A percentile compares a stretch with the other conserved stretches of the same genome.
phyloP scores from a whole-genome alignment of 345 rosid genomes.

The Arabis alpina region DNA sequence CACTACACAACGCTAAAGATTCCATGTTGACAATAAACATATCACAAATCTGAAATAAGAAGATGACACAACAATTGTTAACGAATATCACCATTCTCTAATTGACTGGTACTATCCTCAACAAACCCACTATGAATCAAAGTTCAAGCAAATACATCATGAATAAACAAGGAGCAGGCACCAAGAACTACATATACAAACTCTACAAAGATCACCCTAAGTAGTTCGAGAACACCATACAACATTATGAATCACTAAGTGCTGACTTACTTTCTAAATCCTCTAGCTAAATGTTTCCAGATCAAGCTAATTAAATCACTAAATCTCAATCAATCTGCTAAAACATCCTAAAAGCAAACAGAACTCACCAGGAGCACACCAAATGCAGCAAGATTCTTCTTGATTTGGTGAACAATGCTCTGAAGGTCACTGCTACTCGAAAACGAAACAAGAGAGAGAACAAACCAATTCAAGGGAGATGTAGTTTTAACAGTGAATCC shows the following conservation, averaged over 20 bases:
- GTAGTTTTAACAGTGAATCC: too few relatives aligned
- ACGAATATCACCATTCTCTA: slow-evolving; percentile 1
- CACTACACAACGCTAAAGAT: neutral
- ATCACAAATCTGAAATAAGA: neutral
- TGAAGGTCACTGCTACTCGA: neutral
- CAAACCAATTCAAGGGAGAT: too few relatives aligned
- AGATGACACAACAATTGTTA: neutral
- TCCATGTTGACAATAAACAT: neutral
- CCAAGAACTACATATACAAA: neutral
- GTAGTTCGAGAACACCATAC: neutral
- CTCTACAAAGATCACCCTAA: neutral
- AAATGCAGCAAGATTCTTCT: slow-evolving; percentile 12
- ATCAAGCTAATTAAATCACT: neutral
- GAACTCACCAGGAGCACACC: neutral
- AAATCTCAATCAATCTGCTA: neutral
- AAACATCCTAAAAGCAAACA: slow-evolving; percentile 6
- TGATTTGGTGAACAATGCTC: neutral
- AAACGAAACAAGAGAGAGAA: neutral
- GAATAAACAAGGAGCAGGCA: neutral
- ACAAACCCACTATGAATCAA: slow-evolving; percentile 2
- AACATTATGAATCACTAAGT: too few relatives aligned
- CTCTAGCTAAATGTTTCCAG: neutral
- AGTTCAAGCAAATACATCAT: slow-evolving; percentile 19
- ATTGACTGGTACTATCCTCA: slow-evolving; percentile 1
- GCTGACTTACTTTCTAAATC: too few relatives aligned